Base-by-base conservation (phyloP, 257 asterid genomes). In the Verbena officinalis region DNA sequence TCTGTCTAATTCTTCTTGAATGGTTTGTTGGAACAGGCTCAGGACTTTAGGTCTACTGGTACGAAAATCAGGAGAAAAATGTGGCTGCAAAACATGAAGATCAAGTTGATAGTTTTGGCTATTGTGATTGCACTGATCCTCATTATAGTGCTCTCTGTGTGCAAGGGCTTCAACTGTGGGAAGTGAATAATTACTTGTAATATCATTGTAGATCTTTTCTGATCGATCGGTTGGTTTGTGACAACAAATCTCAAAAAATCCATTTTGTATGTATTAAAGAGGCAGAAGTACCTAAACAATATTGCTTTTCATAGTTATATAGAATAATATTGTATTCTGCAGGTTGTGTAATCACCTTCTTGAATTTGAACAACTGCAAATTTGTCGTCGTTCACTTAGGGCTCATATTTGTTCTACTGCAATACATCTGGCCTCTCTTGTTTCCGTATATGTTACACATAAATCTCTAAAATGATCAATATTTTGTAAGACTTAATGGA, bases 21-120 rank as follows among this genome's bases (percentile, higher is more conserved):
- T 49, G 14, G 64, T 20, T 79, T 60, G 16, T 44, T 58, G 38
- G 66, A 67, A 51, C 86, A 89, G 96, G 96, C 96, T 62, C 95
- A 83, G 83, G 96, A 84, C 73, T 89, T 89, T 78, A 79, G 88
- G 76, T 73, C 65, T 31, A 75, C 80, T 15, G 96, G 96, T 75
- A 85, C 90, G 14, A 71, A 81, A 65, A 81, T 86, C 42, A 72
- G 96, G 79, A 80, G 95, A 68, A 89, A 86, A 73, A 89, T 89
- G 95, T 89, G 96, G 96, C 80, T 89, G 64, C 92, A 86, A 73
- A 86, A 89, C 86, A 89, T 86, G 96, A 89, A 89, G 81, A 74
- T 89, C 72, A 89, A 89, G 80, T 75, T 89, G 78, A 84, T 89
- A 10, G 95, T 89, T 11, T 70, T 86, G 56, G 95, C 78, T 21